phyloP scores from a whole-genome alignment of 331 rosid genomes.

The Stylosanthes scabra region DNA sequence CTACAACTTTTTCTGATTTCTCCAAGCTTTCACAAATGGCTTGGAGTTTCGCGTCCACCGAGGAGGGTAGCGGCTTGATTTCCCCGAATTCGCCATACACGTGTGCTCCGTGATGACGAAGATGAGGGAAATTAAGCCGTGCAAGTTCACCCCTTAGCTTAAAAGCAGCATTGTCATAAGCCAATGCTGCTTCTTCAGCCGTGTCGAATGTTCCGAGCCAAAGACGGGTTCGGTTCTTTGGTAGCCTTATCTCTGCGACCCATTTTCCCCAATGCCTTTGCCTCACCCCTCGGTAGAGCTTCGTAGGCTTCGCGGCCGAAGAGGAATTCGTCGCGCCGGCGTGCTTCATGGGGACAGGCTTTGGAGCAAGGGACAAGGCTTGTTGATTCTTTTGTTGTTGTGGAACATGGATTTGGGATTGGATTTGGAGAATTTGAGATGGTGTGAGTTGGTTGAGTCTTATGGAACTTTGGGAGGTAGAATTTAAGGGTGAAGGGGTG shows the following conservation, averaged over 20 bases:
- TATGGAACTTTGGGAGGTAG: constrained; percentile 39
- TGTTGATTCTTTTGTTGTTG: constrained; percentile 24
- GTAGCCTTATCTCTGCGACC: constrained; percentile 89
- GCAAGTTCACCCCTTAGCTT: constrained; percentile 76
- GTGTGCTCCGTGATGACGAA: constrained; percentile 56
- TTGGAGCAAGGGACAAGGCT: constrained; percentile 46
- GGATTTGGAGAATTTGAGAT: constrained; percentile 65
- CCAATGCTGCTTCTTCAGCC: constrained; percentile 76
- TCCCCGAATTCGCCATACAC: constrained; percentile 51
- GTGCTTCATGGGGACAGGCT: constrained; percentile 61
- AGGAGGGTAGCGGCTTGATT: constrained; percentile 66
- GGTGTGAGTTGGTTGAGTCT: constrained; percentile 69
- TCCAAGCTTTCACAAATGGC: constrained; percentile 64
- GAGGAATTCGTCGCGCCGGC: constrained; percentile 31
- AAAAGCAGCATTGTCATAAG: constrained; percentile 72
- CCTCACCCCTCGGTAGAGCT: constrained; percentile 74
- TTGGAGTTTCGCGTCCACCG: constrained; percentile 72
- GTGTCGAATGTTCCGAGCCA: constrained; percentile 86
- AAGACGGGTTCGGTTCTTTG: constrained; percentile 76
- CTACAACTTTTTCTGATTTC: constrained; percentile 28
- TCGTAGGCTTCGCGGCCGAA: constrained; percentile 42
- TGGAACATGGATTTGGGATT: constrained; percentile 52
- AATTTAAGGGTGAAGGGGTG: constrained; percentile 37
- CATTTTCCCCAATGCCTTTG: constrained; percentile 86
- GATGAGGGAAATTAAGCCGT: constrained; percentile 72